phyloP scores from a whole-genome alignment of 805 yeast species.

The Tetrapisispora taiwanensis region DNA sequence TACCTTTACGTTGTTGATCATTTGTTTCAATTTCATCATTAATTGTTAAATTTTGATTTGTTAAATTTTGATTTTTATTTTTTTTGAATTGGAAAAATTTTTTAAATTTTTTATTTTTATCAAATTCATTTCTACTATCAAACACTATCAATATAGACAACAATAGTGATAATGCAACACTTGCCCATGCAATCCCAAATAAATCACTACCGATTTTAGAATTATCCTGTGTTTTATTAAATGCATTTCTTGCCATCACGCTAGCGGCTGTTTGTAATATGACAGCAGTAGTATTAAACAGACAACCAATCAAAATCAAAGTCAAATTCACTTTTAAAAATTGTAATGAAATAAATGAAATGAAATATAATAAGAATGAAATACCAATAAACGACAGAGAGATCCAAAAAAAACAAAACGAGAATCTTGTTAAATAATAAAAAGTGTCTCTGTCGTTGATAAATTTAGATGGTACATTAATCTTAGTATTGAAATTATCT shows the following conservation, averaged over 20 bases:
- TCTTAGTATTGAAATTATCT: conserved; percentile 54
- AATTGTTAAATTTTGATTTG: not conserved
- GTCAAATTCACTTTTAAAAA: conserved; percentile 46
- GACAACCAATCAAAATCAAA: conserved; percentile 40
- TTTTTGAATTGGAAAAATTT: not conserved
- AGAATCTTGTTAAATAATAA: conserved; percentile 56
- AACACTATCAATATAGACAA: conserved; percentile 2
- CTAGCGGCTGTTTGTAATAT: conserved; percentile 64
- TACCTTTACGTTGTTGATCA: conserved; percentile 36
- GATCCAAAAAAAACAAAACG: conserved; percentile 52
- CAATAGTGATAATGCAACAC: conserved; percentile 35
- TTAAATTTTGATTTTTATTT: not conserved
- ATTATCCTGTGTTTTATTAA: conserved; percentile 35
- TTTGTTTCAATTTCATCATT: conserved; percentile 5
- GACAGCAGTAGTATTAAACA: conserved; percentile 53
- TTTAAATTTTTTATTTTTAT: not conserved
- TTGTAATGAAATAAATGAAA: conserved; percentile 46
- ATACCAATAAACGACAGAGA: conserved; percentile 55
- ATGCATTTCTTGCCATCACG: conserved; percentile 67
- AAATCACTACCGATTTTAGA: conserved; percentile 47
- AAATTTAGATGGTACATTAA: conserved; percentile 45
- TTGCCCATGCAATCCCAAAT: conserved; percentile 63
- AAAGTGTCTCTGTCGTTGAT: conserved; percentile 44
- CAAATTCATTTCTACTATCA: too few species aligned
- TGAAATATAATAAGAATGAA: conserved; percentile 43